phyloP scores from a whole-genome alignment of 768 basidiomycete species.

The Mycena rebaudengoi region DNA sequence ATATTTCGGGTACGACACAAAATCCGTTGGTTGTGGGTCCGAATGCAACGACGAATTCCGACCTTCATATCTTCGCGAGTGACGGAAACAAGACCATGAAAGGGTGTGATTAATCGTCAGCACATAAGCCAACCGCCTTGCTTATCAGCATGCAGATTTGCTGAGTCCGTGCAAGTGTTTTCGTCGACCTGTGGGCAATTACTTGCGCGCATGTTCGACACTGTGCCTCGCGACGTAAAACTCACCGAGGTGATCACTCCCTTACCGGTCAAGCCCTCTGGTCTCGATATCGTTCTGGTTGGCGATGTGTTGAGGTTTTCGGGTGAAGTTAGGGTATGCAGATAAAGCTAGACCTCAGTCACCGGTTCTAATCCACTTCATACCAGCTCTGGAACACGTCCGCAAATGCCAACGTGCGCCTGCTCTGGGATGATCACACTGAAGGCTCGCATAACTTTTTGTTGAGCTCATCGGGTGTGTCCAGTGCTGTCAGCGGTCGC shows the following conservation, averaged over 20 bases:
- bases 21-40: conserved; percentile 1
- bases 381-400: neutral
- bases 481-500: neutral
- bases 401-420: neutral
- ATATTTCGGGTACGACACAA: neutral
- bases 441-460: neutral
- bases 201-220: conserved; percentile 12
- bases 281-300: neutral
- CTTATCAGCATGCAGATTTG: neutral
- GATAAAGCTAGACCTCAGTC: neutral
- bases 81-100: conserved; percentile 13
- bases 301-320: neutral
- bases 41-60: conserved; percentile 6
- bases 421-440: conserved; percentile 2
- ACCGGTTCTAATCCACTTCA: neutral
- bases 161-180: neutral
- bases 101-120: neutral
- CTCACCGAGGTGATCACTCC: conserved; percentile 13
- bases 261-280: neutral
- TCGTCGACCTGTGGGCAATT: conserved; percentile 4
- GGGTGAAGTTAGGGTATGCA: neutral
- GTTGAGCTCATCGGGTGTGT: neutral
- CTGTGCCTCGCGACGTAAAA: conserved; percentile 7
- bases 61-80: conserved; percentile 1
- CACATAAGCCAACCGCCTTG: neutral